phyloP scores from a whole-genome alignment of 768 basidiomycete genomes.

The Panellus pusillus region DNA sequence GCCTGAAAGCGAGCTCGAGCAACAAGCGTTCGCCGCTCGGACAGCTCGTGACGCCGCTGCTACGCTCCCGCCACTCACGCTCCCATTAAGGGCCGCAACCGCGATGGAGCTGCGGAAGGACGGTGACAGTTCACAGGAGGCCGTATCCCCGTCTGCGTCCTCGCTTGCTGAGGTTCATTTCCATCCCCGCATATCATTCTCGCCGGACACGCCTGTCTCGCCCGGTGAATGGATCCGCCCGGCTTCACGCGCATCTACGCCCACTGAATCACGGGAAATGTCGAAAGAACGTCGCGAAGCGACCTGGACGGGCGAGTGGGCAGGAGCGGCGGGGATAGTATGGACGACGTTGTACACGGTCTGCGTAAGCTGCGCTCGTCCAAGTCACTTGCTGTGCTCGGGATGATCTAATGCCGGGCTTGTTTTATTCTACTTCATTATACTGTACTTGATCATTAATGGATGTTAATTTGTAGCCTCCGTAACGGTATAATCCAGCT shows the following conservation, averaged over 20 bases:
- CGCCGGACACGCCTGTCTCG: conserved; percentile 6
- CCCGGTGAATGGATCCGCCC: conserved; percentile 5
- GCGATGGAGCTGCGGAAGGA: not conserved
- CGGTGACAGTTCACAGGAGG: not conserved
- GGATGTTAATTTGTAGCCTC: not conserved
- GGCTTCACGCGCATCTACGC: not conserved
- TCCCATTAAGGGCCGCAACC: not conserved
- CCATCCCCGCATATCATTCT: not conserved
- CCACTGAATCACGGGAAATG: no score
- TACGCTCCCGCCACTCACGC: not conserved
- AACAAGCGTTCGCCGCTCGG: conserved; percentile 6
- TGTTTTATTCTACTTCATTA: no score
- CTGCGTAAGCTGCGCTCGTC: no score
- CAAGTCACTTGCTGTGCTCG: no score
- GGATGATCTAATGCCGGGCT: no score
- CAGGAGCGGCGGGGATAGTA: no score
- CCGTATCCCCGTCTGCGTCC: not conserved
- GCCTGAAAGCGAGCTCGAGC: conserved; percentile 13
- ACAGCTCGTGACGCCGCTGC: not conserved
- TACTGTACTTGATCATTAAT: no score
- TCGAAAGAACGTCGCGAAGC: no score
- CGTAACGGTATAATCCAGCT: not conserved
- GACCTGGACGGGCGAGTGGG: no score
- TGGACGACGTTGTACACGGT: no score
- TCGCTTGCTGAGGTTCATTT: conserved; percentile 10